Evolutionary conservation across 2,329 filamentous ascomycete species (phyloP), one percentile per base, ranked within the genome.

Genomic region (Neofusicoccum sp.): DNA sequence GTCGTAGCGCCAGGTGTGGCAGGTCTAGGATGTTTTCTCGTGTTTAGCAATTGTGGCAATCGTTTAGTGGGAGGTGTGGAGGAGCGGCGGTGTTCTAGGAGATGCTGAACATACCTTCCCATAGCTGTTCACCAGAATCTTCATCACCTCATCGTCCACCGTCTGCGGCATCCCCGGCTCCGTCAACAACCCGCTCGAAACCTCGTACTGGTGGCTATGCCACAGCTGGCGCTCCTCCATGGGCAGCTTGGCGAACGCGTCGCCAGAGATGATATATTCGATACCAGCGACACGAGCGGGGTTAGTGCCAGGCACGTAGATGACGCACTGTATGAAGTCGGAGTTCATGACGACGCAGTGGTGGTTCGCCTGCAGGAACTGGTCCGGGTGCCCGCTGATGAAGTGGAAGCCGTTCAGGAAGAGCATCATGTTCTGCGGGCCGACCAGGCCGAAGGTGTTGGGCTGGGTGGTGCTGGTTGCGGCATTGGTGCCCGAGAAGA

Each of bases 371-470:
- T 61, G 56, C n/a, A 64, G 34, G 47, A 54, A 61, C 16, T 61
- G 47, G 22, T 39, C 29, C 6, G 62, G 56, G 2, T 50, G 31
- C 7, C 62, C 62, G 34, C n/a, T 43, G 58, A 64, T 64, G 62
- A 64, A 64, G 36, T 64, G 62, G 56, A 64, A 64, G 14, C 62
- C 56, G 39, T 64, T 64, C 16, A 64, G 62, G 39, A 64, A 47
- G 29, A 59, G 56, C 56, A 48, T 48, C 29, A 59, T 44, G 54
- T 60, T 64, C n/a, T 48, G 22, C n/a, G 62, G 54, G 8, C 62
- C 62, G 16, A 60, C 39, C 6, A 54, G 45, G 6, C 45, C 59
- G 33, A 52, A 39, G 1, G 52, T 47, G 12, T 50, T 49, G 47
- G 44, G 44, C 14, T 47, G 14, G 3, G n/a, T 33, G 29, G 29